These are phyloP conservation scores for Chalara sp. DNA, from an alignment of 2,329 filamentous ascomycete species.

Conservation along the genomic window DNA sequence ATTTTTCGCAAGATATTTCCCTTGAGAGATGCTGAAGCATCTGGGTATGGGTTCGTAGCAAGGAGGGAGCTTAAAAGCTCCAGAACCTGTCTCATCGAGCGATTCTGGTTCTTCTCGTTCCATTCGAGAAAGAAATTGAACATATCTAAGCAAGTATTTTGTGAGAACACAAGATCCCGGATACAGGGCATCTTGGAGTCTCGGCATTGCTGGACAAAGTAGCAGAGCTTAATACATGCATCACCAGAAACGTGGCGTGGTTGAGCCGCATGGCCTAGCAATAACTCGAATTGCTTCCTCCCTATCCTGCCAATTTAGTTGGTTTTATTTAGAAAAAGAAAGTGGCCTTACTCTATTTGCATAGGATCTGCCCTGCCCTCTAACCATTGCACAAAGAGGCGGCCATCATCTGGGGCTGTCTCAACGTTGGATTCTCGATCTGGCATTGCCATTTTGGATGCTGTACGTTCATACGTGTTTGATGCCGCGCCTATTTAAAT, in stretches of 20 bases:
- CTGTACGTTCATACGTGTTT: no score
- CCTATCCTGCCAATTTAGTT: conserved; percentile 1
- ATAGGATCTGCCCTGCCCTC: conserved; percentile 31
- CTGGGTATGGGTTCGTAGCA: conserved; percentile 39
- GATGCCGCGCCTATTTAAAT: no score
- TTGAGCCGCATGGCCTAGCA: conserved; percentile 29
- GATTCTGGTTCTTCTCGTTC: conserved; percentile 59
- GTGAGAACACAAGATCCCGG: conserved; percentile 44
- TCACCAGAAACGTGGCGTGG: conserved; percentile 50
- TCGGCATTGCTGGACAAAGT: conserved; percentile 53
- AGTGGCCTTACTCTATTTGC: conserved; percentile 30
- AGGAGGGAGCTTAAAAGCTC: conserved; percentile 49
- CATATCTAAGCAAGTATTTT: conserved; percentile 39
- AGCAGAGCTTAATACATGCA: conserved; percentile 52
- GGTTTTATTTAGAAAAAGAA: not conserved
- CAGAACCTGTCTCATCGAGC: conserved; percentile 56
- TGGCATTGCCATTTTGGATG: not conserved
- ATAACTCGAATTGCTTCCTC: conserved; percentile 13
- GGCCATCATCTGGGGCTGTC: conserved; percentile 17
- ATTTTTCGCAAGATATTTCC: conserved; percentile 42
- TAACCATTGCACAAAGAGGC: conserved; percentile 32
- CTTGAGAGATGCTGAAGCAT: conserved; percentile 36
- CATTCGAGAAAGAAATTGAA: conserved; percentile 61
- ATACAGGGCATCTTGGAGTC: conserved; percentile 40
- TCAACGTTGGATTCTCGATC: not conserved